Conservation (phyloP, 352 stramenopile genomes). For the Thraustochytrium sp. region DNA sequence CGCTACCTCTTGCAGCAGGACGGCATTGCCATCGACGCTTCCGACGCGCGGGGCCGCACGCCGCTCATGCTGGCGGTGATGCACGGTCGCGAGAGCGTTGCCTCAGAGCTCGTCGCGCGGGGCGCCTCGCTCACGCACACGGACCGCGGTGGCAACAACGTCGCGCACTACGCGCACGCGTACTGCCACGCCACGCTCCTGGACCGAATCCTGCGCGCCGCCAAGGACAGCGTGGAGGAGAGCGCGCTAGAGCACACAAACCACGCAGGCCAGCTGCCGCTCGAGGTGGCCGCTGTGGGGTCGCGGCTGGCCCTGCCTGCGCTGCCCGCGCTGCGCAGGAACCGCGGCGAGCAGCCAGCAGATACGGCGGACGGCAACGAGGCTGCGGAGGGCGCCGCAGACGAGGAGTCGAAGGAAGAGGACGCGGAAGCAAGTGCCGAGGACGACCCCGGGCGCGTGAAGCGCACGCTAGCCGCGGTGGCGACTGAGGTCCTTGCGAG, state of each 20-base stretch:
- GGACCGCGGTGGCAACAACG: background rate
- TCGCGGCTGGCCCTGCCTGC: background rate
- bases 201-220: background rate
- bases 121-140: background rate
- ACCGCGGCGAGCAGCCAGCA: background rate
- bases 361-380: too few relatives aligned
- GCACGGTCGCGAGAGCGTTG: background rate
- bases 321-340: background rate
- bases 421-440: background rate
- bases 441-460: background rate
- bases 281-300: background rate
- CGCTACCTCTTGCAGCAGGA: background rate
- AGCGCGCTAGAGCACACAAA: background rate
- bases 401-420: background rate
- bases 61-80: conserved; percentile 4
- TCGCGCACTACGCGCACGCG: background rate
- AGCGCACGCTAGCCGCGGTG: background rate
- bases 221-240: background rate
- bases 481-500: background rate
- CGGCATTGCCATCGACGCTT: background rate
- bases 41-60: background rate
- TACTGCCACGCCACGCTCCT: background rate
- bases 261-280: background rate
- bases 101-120: background rate
- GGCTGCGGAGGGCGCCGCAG: background rate